Evolutionary conservation across 108 stramenopile genomes (phyloP), one percentile per base, ranked within the genome.

Genomic region (Skeletonema marinoi): DNA sequence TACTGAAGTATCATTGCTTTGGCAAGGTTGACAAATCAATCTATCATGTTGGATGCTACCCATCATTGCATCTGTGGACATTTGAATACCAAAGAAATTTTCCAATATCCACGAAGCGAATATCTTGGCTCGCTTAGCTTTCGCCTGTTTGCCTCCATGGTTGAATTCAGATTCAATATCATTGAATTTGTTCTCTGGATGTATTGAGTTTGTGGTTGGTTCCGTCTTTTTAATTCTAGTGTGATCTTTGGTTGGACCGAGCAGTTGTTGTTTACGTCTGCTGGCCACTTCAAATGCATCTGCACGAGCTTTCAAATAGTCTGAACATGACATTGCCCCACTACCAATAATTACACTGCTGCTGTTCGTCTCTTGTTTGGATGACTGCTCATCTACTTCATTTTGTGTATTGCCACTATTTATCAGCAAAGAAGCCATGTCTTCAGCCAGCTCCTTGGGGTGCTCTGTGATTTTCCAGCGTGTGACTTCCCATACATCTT

Each of bases 61-160:
- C 38, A 35, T n/a, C 42, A 6, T 67, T 4, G 19, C 25, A 32
- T 36, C 50, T 17, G 17, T 10, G 14, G 62, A 21, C 17, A 31
- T 50, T 25, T 25, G 42, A 36, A 68, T 31, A 3, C 25, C 77
- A 31, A 74, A 74, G 50, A 80, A 80, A 8, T 66, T 74, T 14
- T 85, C 72, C 33, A 91, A 50, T 59, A 91, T 65, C 88, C 88
- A 91, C n/a, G 76, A 50, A 9, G 88, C 87, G 78, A 91, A 91
- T 32, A 89, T 76, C 31, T 75, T 84, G 17, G 90, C 87, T 56
- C 88, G 73, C 59, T 78, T 60, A 4, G 62, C 81, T 66, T 89
- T 89, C 33, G 85, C 81, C 50, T 73, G 66, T 64, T 84, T 85
- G 21, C 73, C 79, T 48, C 90, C 90, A 70, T 91, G 90, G 19